These are phyloP conservation scores for Gloeopeniophorella convolvens DNA, from an alignment of 768 basidiomycete species.

Conservation along the genomic window DNA sequence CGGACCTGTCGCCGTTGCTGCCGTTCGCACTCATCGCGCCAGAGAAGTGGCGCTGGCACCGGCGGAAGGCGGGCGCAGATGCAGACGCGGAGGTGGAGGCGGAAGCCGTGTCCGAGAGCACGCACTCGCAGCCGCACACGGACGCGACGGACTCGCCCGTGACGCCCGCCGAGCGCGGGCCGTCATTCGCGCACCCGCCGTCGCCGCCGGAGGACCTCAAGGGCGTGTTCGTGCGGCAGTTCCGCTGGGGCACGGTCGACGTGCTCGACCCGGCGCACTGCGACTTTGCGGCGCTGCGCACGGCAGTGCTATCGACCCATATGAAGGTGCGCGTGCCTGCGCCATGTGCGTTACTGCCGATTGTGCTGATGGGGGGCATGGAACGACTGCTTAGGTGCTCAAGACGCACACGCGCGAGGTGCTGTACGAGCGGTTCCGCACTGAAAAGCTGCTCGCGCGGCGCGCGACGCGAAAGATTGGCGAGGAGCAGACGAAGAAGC, in stretches of 20 bases:
- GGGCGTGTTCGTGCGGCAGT: slow-evolving; percentile 72
- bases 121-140: slow-evolving; percentile 32
- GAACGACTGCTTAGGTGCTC: slow-evolving; percentile 46
- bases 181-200: slow-evolving; percentile 37
- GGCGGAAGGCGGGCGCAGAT: slow-evolving; percentile 25
- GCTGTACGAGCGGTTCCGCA: slow-evolving; percentile 89
- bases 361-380: neutral
- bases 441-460: slow-evolving; percentile 82
- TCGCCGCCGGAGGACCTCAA: slow-evolving; percentile 60
- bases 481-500: slow-evolving; percentile 62
- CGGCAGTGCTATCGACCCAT: slow-evolving; percentile 78
- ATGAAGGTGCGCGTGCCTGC: slow-evolving; percentile 55
- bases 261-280: slow-evolving; percentile 82
- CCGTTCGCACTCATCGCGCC: slow-evolving; percentile 81
- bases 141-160: slow-evolving; percentile 28
- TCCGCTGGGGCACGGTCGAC: slow-evolving; percentile 85
- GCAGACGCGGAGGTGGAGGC: slow-evolving; percentile 26
- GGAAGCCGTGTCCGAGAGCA: slow-evolving; percentile 38
- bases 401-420: slow-evolving; percentile 83
- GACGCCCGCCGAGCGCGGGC: slow-evolving; percentile 21
- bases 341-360: neutral
- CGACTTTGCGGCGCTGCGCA: slow-evolving; percentile 81
- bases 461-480: slow-evolving; percentile 77
- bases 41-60: slow-evolving; percentile 43
- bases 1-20: slow-evolving; percentile 50